Base-by-base conservation (phyloP, 768 basidiomycete species). In the Calvatia gigantea region DNA sequence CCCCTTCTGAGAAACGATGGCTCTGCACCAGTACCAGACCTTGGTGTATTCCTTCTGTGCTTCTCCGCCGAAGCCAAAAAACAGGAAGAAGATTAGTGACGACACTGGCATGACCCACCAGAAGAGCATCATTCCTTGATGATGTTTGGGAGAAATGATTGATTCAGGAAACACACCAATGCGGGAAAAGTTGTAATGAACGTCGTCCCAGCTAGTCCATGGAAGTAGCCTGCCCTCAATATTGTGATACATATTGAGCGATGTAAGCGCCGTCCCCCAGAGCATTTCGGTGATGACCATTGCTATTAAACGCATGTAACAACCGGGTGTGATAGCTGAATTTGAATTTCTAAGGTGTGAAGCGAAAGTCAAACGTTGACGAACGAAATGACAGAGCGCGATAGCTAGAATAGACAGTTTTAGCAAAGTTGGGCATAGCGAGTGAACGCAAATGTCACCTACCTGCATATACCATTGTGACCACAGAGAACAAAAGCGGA, bases 241-340 rank as follows among this genome's bases (percentile, higher is more conserved):
- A 46, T 72, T 75, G 11, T 69, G 58, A 48, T 69, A 45, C 49
- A 83, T 68, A 54, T 62, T 69, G 61, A 71, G 67, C 14, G 60
- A 46, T 27, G 65, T 69, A 49, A 77, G 27, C 1, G 72, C 45
- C 4, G 79, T 57, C 5, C 72, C 71, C 57, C 74, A 67, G 8
- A 73, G 19, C 61, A 83, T 76, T 56, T 84, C 78, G 2, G 72
- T 47, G 7, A 69, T 58, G 1, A 81, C 73, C 63, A 88, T 74
- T 1, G 75, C 66, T 65, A 87, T 78, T 9, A 89, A 74, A 0
- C 87, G 82, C 6, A 87, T 54, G 57, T 87, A 89, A 11, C 76
- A 74, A 1, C 72, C 73, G 2, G 67, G 61, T 1, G 56, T 58
- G 3, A 60, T 17, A 2, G 67, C 69, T 2, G 57, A 65, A 8